Percentiles rank a stretch among this genome's conserved stretches.
These are phyloP conservation scores for Cryptomeria japonica DNA, from an alignment of 75 land plant species.

Conservation along the genomic window DNA sequence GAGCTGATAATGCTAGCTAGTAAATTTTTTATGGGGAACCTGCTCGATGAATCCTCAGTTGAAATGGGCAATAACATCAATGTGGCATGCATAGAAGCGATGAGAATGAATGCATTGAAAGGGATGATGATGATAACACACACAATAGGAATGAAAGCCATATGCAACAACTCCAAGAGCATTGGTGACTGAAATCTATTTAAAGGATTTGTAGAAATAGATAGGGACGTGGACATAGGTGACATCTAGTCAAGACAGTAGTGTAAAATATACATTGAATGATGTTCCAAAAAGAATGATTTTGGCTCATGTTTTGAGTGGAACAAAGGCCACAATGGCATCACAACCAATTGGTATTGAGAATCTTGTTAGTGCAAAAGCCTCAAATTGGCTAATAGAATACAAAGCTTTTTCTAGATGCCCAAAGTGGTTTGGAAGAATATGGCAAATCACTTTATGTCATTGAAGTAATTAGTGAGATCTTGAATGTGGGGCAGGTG, in stretches of 20 bases:
- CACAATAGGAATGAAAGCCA: too few relatives aligned
- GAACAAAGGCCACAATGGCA: background rate
- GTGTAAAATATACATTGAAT: constrained; percentile 55
- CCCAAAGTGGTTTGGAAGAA: constrained; percentile 55
- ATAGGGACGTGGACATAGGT: too few relatives aligned
- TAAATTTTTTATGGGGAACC: too few relatives aligned
- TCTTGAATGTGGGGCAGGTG: constrained; percentile 67
- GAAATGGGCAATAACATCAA: too few relatives aligned
- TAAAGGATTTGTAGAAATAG: too few relatives aligned
- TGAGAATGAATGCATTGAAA: too few relatives aligned
- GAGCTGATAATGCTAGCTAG: too few relatives aligned
- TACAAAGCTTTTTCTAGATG: constrained; percentile 68
- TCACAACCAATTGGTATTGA: background rate
- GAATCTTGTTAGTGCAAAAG: background rate
- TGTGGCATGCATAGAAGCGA: too few relatives aligned
- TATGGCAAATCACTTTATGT: constrained; percentile 41
- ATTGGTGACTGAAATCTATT: too few relatives aligned
- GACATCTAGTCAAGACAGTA: constrained; percentile 25
- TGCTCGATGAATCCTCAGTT: too few relatives aligned
- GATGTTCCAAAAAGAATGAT: constrained; percentile 53
- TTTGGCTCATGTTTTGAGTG: constrained; percentile 44
- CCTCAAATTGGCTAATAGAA: constrained; percentile 44
- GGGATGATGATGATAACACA: too few relatives aligned
- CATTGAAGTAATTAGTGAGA: constrained; percentile 87
- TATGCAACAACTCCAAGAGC: too few relatives aligned